Percentiles rank a stretch among this genome's conserved stretches.
These are phyloP conservation scores for Trichocomaceae sp. DNA, from an alignment of 2,329 filamentous ascomycete genomes.

Conservation along the genomic window DNA sequence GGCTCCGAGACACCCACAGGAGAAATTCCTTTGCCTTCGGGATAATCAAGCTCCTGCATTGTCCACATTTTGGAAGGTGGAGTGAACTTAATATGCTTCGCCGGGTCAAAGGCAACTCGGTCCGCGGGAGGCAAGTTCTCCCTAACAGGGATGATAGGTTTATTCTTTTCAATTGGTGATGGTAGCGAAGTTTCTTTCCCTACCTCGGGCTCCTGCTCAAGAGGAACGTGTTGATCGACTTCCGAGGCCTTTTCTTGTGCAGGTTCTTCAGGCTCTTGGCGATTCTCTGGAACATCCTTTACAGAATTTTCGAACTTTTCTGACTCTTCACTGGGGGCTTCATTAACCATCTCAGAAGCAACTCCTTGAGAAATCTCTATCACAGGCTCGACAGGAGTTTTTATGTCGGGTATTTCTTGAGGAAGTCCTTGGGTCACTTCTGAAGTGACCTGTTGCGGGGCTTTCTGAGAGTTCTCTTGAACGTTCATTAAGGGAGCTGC, in stretches of 20 bases:
- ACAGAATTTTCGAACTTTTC: neutral
- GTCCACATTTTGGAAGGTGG: slow-evolving; percentile 47
- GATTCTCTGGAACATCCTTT: neutral
- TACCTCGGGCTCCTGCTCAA: neutral
- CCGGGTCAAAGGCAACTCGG: slow-evolving; percentile 45
- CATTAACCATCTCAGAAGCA: neutral
- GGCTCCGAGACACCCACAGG: slow-evolving; percentile 58
- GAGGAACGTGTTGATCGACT: neutral
- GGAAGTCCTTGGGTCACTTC: neutral
- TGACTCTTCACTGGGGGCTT: neutral
- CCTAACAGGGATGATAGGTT: slow-evolving; percentile 25
- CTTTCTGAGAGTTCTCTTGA: slow-evolving; percentile 1
- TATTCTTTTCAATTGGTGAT: slow-evolving; percentile 21
- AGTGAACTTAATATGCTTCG: slow-evolving; percentile 51
- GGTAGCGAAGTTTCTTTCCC: slow-evolving; percentile 12
- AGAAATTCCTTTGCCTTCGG: slow-evolving; percentile 53
- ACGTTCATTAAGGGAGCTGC: slow-evolving; percentile 1
- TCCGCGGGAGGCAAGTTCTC: slow-evolving; percentile 16
- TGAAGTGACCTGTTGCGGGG: neutral
- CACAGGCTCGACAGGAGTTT: neutral
- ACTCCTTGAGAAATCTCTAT: neutral
- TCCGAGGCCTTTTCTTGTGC: neutral
- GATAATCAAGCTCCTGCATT: slow-evolving; percentile 57
- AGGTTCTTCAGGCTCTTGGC: neutral
- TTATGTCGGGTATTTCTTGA: neutral